Evolutionary conservation across 306 rosid genomes (phyloP).

Genomic region (Prunus mira): DNA sequence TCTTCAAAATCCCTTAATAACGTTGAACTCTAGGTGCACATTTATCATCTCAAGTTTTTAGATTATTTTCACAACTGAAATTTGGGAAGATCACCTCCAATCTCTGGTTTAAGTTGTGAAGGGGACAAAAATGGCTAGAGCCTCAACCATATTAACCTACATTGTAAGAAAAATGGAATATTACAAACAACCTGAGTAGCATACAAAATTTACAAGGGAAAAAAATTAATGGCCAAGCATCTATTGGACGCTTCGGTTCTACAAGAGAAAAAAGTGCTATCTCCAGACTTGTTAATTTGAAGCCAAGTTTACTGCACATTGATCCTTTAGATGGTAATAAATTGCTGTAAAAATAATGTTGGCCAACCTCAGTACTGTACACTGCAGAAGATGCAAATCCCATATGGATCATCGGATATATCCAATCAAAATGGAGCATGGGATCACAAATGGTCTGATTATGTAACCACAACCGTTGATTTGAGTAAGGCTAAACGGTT

Average conservation of each 20-base stretch:
- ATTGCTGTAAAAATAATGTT: neutral
- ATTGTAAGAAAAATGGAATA: neutral
- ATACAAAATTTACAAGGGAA: neutral
- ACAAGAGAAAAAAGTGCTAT: too few relatives aligned
- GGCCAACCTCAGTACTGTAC: neutral
- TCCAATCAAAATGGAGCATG: neutral
- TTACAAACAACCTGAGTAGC: neutral
- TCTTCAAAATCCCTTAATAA: too few relatives aligned
- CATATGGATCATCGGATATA: neutral
- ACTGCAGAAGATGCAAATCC: neutral
- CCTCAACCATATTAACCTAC: neutral
- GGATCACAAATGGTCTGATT: constrained; percentile 17
- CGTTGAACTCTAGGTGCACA: too few relatives aligned
- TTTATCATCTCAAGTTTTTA: too few relatives aligned
- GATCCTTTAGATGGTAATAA: neutral
- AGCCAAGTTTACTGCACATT: neutral
- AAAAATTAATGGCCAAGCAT: neutral
- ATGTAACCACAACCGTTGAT: constrained; percentile 46
- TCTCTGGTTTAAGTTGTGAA: neutral
- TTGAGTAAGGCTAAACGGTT: constrained; percentile 69
- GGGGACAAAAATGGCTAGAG: neutral
- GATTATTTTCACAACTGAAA: neutral
- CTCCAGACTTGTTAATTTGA: neutral
- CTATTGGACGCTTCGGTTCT: neutral
- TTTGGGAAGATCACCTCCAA: neutral